phyloP scores from a whole-genome alignment of 106 monocot species.

The Gastrodia elata region DNA sequence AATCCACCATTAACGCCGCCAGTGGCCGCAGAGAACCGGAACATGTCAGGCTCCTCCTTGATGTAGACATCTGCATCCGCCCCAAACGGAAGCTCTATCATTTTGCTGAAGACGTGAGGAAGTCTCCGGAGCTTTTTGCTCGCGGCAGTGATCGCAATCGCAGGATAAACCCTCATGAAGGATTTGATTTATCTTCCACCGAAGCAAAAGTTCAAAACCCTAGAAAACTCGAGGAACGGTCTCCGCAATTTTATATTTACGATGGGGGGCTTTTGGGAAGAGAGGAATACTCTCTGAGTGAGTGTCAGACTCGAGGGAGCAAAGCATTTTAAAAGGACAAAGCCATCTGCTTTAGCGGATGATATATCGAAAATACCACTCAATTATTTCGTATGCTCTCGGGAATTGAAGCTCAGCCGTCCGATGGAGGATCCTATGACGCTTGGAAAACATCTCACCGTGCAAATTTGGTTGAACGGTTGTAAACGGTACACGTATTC shows the following conservation, averaged over 20 bases:
- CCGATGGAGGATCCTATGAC: neutral
- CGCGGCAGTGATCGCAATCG: neutral
- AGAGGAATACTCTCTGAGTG: neutral
- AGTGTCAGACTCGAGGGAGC: neutral
- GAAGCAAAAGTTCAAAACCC: neutral
- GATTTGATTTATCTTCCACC: neutral
- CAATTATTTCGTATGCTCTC: neutral
- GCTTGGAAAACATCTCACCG: neutral
- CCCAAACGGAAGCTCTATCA: constrained; percentile 52
- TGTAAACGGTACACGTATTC: neutral
- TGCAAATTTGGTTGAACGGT: neutral
- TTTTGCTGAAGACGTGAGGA: constrained; percentile 54
- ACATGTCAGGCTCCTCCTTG: constrained; percentile 18
- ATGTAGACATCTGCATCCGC: constrained; percentile 45
- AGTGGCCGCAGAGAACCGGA: constrained; percentile 30
- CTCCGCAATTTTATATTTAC: too few species aligned
- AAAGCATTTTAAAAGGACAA: neutral
- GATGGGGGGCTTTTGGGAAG: neutral
- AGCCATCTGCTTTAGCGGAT: neutral
- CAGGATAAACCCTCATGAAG: constrained; percentile 7
- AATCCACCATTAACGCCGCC: constrained; percentile 12
- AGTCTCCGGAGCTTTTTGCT: constrained; percentile 52
- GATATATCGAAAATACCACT: neutral
- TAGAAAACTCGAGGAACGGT: neutral
- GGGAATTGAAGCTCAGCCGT: constrained; percentile 5